These are phyloP conservation scores for Astrothelium subdiscretum DNA, from an alignment of 495 filamentous ascomycete species.

Conservation along the genomic window DNA sequence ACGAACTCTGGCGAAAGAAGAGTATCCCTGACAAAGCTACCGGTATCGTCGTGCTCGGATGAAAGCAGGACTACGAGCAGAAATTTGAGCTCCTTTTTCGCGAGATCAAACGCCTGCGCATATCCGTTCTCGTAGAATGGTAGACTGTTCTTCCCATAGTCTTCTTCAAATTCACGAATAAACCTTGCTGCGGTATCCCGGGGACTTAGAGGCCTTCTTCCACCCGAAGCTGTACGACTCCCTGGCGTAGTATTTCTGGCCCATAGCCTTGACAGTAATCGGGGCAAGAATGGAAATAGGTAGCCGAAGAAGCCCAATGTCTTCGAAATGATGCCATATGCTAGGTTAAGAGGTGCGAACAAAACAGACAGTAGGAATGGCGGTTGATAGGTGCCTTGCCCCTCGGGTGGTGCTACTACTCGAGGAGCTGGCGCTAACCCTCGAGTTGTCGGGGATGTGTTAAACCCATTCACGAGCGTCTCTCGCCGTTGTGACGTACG, in stretches of 20 bases:
- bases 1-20: slow-evolving; percentile 64
- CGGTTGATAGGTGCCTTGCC: slow-evolving; percentile 50
- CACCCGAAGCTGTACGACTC: slow-evolving; percentile 47
- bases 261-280: slow-evolving; percentile 39
- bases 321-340: slow-evolving; percentile 55
- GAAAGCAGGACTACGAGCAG: slow-evolving; percentile 74
- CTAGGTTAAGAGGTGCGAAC: slow-evolving; percentile 68
- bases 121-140: slow-evolving; percentile 78
- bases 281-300: slow-evolving; percentile 75
- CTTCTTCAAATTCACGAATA: slow-evolving; percentile 85
- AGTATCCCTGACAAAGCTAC: slow-evolving; percentile 70
- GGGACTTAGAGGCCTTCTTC: slow-evolving; percentile 62
- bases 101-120: slow-evolving; percentile 74
- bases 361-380: slow-evolving; percentile 65
- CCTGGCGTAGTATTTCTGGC: slow-evolving; percentile 22
- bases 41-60: slow-evolving; percentile 87
- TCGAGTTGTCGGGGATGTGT: slow-evolving; percentile 18
- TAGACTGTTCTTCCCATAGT: slow-evolving; percentile 60
- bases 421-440: slow-evolving; percentile 57
- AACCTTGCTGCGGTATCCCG: slow-evolving; percentile 82
- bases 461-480: slow-evolving; percentile 50
- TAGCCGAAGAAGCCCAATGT: slow-evolving; percentile 55
- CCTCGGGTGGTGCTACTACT: slow-evolving; percentile 61
- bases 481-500: slow-evolving; percentile 50
- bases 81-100: slow-evolving; percentile 85